Evolutionary conservation across 306 rosid genomes (phyloP).

Genomic region (Echinosophora koreensis): DNA sequence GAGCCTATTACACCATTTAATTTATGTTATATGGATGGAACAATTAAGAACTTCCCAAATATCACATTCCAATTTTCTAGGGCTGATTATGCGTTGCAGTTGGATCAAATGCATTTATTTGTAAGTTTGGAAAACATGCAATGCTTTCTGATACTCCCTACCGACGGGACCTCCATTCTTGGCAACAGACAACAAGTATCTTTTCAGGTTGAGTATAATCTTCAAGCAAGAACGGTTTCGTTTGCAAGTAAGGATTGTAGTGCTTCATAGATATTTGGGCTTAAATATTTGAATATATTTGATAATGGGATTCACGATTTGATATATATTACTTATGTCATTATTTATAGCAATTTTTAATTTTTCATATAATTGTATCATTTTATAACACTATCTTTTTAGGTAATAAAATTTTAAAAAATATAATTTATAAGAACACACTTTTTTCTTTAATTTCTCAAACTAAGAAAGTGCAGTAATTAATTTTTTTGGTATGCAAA

Average conservation of each 20-base stretch:
- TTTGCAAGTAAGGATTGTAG: not conserved
- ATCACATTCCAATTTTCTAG: constrained; percentile 12
- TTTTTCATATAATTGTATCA: too few relatives aligned
- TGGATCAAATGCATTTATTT: not conserved
- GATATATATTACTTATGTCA: too few relatives aligned
- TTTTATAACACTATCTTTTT: too few relatives aligned
- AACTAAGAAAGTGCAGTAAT: too few relatives aligned
- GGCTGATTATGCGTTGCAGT: not conserved
- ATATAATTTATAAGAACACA: too few relatives aligned
- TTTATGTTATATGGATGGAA: not conserved
- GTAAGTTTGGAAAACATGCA: not conserved
- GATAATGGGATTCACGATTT: too few relatives aligned
- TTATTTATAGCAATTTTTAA: too few relatives aligned
- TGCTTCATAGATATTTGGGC: too few relatives aligned
- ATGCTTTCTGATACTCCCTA: not conserved
- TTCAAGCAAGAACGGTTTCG: not conserved
- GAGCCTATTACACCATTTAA: not conserved
- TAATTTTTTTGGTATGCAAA: too few relatives aligned
- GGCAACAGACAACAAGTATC: not conserved
- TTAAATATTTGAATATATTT: too few relatives aligned
- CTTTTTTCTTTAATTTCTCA: too few relatives aligned
- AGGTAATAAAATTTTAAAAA: too few relatives aligned
- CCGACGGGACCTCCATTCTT: not conserved
- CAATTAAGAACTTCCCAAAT: not conserved
- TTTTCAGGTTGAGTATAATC: constrained; percentile 10